A percentile compares a stretch with the other conserved stretches of the same genome.
Evolutionary conservation across 305 asterid species (phyloP).

Genomic region (Fraxinus sp.): DNA sequence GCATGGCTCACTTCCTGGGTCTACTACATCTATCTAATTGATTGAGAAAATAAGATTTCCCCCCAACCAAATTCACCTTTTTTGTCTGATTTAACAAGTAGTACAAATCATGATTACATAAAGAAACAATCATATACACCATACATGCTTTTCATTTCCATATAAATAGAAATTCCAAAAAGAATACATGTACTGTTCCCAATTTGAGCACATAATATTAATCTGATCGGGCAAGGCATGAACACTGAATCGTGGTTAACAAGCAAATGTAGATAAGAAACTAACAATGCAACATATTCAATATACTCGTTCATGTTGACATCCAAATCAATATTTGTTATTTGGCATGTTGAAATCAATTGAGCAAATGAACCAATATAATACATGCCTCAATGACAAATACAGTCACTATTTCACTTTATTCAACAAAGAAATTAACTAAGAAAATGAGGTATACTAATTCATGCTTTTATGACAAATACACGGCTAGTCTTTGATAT

Average conservation of each 20-base stretch:
- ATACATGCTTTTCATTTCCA: not conserved
- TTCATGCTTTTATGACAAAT: not conserved
- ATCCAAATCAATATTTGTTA: not conserved
- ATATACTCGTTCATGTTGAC: not conserved
- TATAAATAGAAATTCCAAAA: not conserved
- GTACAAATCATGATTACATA: not conserved
- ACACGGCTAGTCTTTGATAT: not conserved
- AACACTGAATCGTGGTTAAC: not conserved
- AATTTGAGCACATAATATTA: not conserved
- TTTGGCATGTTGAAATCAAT: not conserved
- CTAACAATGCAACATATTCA: not conserved
- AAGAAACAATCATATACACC: not conserved
- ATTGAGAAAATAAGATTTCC: not conserved
- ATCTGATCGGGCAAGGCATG: not conserved
- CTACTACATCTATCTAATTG: not conserved
- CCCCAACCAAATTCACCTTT: not conserved
- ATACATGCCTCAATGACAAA: not conserved
- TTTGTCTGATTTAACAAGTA: not conserved
- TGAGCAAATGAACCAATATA: not conserved
- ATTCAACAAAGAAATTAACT: not conserved
- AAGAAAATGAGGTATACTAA: not conserved
- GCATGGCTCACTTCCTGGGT: not conserved
- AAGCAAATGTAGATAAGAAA: not conserved
- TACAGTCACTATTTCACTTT: not conserved
- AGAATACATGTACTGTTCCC: not conserved